phyloP scores from a whole-genome alignment of 2,329 filamentous ascomycete genomes.

The Hymenoscyphus infarciens region DNA sequence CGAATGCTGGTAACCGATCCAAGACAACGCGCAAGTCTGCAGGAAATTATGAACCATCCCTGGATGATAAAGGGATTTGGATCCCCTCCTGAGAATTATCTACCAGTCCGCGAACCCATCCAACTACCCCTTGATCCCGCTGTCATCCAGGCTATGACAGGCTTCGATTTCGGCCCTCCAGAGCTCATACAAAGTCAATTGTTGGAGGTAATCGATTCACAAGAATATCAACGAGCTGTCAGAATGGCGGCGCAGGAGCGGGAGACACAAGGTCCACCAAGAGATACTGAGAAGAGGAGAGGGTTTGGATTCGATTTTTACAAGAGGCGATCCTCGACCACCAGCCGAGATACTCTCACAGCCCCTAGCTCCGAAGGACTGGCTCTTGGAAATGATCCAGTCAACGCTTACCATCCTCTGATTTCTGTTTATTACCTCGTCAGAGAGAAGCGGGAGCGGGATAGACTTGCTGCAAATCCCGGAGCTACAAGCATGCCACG shows the following conservation, averaged over 20 bases:
- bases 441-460: constrained; percentile 87
- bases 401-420: constrained; percentile 90
- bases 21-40: constrained; percentile 76
- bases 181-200: constrained; percentile 81
- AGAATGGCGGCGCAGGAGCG: constrained; percentile 65
- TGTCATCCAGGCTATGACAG: constrained; percentile 90
- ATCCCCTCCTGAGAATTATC: constrained; percentile 80
- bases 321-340: constrained; percentile 85
- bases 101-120: constrained; percentile 81
- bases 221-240: constrained; percentile 88
- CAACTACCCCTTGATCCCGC: constrained; percentile 77
- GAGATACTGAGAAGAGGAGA: constrained; percentile 75
- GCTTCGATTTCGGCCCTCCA: constrained; percentile 91
- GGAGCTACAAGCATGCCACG: constrained; percentile 55
- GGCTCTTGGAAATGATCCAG: constrained; percentile 75
- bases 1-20: constrained; percentile 96
- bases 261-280: constrained; percentile 49
- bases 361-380: constrained; percentile 84
- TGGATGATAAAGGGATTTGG: constrained; percentile 95
- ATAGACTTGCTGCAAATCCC: constrained; percentile 56
- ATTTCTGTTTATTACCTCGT: constrained; percentile 95
- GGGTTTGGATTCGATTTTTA: constrained; percentile 95
- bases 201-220: constrained; percentile 82
- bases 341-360: constrained; percentile 80
- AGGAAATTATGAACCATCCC: constrained; percentile 89